phyloP scores from a whole-genome alignment of 108 stramenopile species.

The Aurantiochytrium sp. region DNA sequence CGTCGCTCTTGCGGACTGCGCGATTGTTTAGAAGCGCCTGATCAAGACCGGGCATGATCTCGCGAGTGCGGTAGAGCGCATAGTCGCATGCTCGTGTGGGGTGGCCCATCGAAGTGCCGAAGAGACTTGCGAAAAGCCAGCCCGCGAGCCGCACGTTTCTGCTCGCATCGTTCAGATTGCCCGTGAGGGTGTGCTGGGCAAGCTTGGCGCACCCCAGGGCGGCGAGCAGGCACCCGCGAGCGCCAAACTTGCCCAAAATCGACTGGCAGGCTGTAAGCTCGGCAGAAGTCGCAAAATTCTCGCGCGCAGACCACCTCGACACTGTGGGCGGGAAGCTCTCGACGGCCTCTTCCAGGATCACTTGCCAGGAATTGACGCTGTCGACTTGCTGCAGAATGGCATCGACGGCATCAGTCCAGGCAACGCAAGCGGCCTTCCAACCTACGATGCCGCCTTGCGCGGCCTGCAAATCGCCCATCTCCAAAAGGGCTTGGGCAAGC shows the following conservation, averaged over 20 bases:
- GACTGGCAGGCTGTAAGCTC: not conserved
- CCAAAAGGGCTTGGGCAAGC: not conserved
- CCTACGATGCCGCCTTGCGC: not conserved
- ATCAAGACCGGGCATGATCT: not conserved
- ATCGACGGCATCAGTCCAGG: conserved; percentile 10
- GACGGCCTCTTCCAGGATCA: not conserved
- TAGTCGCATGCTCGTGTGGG: not conserved
- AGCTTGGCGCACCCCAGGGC: not conserved
- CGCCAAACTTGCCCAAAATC: not conserved
- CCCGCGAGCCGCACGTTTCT: not conserved
- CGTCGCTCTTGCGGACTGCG: not conserved
- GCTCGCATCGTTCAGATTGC: not conserved
- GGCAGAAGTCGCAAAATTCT: not conserved
- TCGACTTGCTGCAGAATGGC: not conserved
- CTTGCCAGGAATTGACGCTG: not conserved
- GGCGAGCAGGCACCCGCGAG: not conserved
- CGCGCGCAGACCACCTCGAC: not conserved
- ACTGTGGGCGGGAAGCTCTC: not conserved
- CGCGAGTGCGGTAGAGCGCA: not conserved
- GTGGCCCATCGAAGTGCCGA: not conserved
- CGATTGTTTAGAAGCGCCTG: not conserved
- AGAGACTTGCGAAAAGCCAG: not conserved
- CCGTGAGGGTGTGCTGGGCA: not conserved
- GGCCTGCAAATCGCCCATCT: not conserved
- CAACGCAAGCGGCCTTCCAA: not conserved